Conservation (phyloP, 495 filamentous ascomycete genomes). For the Extremus antarcticus region DNA sequence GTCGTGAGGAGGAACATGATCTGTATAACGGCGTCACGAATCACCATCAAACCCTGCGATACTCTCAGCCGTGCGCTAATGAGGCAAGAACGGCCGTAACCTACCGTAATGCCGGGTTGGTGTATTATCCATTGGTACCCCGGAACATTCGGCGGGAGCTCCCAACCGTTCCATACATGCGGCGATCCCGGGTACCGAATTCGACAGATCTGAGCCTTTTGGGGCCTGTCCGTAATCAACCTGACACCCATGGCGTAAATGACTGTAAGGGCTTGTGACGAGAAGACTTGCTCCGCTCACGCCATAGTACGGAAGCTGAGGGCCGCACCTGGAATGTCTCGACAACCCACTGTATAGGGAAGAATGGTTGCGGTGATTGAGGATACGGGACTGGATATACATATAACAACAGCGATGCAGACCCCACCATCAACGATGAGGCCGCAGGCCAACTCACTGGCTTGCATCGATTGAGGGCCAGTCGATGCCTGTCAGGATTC, state of each 20-base stretch:
- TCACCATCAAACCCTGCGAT: not conserved
- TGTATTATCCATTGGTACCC: conserved; percentile 1
- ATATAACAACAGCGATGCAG: not conserved
- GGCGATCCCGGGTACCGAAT: not conserved
- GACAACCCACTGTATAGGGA: not conserved
- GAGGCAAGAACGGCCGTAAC: not conserved
- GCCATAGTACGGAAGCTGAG: not conserved
- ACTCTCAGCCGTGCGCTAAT: not conserved
- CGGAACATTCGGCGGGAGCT: not conserved
- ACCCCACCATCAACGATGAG: too few species aligned
- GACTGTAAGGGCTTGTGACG: not conserved
- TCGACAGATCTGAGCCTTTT: not conserved
- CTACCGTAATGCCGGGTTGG: not conserved
- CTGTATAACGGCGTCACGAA: conserved; percentile 1
- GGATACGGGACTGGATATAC: not conserved
- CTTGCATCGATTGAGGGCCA: not conserved
- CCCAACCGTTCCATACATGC: not conserved
- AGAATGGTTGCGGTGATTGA: not conserved
- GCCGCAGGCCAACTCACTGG: not conserved
- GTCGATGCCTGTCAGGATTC: not conserved
- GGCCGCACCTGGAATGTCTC: not conserved
- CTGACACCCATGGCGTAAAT: not conserved
- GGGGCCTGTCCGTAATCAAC: not conserved
- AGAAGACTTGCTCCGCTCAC: not conserved
- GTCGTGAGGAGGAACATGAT: not conserved